phyloP scores from a whole-genome alignment of 2,329 filamentous ascomycete genomes.

The Pseudocercospora vitis region DNA sequence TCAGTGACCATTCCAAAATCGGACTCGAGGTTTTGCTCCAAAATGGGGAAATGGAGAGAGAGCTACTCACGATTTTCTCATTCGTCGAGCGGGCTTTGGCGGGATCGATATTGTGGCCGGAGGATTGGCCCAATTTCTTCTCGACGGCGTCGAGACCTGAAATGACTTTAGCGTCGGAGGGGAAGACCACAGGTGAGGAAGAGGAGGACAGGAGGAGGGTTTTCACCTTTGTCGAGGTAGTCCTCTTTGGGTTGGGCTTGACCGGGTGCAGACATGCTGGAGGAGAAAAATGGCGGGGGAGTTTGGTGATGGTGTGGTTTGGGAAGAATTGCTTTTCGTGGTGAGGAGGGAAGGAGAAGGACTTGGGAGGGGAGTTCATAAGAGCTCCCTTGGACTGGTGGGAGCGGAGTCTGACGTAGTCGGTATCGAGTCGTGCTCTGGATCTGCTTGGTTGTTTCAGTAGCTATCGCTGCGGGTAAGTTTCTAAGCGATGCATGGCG shows the following conservation, averaged over 20 bases:
- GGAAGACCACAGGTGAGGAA: too few relatives aligned
- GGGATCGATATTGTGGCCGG: conserved; percentile 30
- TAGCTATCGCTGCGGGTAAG: not conserved
- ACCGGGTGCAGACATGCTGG: not conserved
- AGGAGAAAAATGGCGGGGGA: too few relatives aligned
- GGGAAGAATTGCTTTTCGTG: not conserved
- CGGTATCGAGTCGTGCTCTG: too few relatives aligned
- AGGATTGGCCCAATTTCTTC: conserved; percentile 25
- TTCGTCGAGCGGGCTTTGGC: conserved; percentile 31
- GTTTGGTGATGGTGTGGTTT: not conserved
- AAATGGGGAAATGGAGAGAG: too few relatives aligned
- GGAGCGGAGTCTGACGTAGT: not conserved
- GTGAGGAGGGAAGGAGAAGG: not conserved
- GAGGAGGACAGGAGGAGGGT: not conserved
- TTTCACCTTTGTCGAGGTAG: conserved; percentile 35
- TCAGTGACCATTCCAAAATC: conserved; percentile 1
- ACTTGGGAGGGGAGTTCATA: not conserved
- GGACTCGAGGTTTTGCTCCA: too few relatives aligned
- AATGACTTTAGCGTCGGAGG: not conserved
- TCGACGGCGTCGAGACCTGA: conserved; percentile 28
- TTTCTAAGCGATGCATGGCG: too few relatives aligned
- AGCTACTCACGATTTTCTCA: conserved; percentile 35
- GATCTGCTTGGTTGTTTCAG: not conserved
- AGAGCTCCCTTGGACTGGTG: not conserved
- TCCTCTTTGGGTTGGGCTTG: conserved; percentile 26